Evolutionary conservation across 2,329 filamentous ascomycete genomes (phyloP).

Genomic region (Penicillium sp.): DNA sequence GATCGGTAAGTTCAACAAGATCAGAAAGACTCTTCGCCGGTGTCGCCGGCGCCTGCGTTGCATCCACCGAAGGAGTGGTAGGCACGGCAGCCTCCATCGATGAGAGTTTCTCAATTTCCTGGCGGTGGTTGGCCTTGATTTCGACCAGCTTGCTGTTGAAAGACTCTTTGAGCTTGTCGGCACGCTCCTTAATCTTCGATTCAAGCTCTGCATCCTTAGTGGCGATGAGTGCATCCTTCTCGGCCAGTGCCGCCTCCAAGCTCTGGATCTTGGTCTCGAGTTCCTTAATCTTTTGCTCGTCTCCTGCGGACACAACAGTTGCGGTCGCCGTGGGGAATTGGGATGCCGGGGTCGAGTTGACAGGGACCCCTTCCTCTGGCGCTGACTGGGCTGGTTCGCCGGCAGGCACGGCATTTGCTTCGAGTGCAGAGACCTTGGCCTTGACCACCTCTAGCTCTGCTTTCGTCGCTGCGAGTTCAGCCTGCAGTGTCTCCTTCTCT

Average conservation of each 20-base stretch:
- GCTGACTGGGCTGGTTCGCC: slow-evolving; percentile 18
- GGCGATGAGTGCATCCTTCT: slow-evolving; percentile 42
- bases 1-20: slow-evolving; percentile 42
- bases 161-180: slow-evolving; percentile 58
- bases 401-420: slow-evolving; percentile 38
- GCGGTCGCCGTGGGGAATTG: slow-evolving; percentile 27
- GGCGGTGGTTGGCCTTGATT: slow-evolving; percentile 45
- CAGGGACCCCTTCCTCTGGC: slow-evolving; percentile 39
- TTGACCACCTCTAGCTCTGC: slow-evolving; percentile 49
- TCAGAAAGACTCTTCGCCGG: slow-evolving; percentile 27
- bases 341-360: slow-evolving; percentile 28
- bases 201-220: slow-evolving; percentile 48
- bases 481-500: slow-evolving; percentile 64
- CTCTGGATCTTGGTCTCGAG: slow-evolving; percentile 56
- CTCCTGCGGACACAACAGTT: slow-evolving; percentile 17
- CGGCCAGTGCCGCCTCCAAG: slow-evolving; percentile 47
- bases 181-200: slow-evolving; percentile 42
- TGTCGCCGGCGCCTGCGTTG: slow-evolving; percentile 23
- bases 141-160: slow-evolving; percentile 64
- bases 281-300: slow-evolving; percentile 55
- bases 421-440: slow-evolving; percentile 47
- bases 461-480: slow-evolving; percentile 58
- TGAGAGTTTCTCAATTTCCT: slow-evolving; percentile 45
- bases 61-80: slow-evolving; percentile 17
- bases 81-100: slow-evolving; percentile 35